A percentile compares a stretch with the other conserved stretches of the same genome.
Conservation (phyloP, 78 protist species). For the Dictyostelium capitatum region DNA sequence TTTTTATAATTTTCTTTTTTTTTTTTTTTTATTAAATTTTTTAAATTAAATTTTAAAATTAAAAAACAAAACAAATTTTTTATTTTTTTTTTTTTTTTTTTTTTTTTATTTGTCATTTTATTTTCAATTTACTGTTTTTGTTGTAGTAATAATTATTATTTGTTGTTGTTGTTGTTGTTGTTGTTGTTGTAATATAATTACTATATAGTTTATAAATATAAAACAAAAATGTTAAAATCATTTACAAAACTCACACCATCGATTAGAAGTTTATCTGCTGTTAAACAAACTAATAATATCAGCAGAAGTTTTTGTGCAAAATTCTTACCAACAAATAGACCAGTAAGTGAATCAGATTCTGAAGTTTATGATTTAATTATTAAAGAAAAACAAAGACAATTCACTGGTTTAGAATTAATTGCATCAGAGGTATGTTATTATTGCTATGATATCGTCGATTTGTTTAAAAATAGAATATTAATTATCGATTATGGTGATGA, state of each 20-base stretch:
- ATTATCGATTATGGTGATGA: too few relatives aligned
- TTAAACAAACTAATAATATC: not conserved
- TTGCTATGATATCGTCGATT: not conserved
- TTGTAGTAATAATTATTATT: not conserved
- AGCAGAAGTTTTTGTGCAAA: not conserved
- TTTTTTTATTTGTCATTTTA: not conserved
- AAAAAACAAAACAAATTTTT: not conserved
- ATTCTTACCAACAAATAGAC: slow-evolving; percentile 33
- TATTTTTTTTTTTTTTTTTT: not conserved
- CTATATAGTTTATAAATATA: not conserved
- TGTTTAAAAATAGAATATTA: not conserved
- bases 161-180: not conserved
- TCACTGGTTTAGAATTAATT: slow-evolving; percentile 96
- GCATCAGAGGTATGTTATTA: slow-evolving; percentile 93
- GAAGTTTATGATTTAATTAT: slow-evolving; percentile 92
- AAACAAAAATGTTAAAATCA: not conserved
- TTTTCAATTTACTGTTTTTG: not conserved
- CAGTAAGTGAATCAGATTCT: slow-evolving; percentile 92
- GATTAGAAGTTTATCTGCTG: not conserved
- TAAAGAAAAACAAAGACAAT: slow-evolving; percentile 97
- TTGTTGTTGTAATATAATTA: not conserved
- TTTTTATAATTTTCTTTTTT: too few relatives aligned
- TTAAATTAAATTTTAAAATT: not conserved
- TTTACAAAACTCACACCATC: not conserved
- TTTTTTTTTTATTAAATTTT: too few relatives aligned